Conservation (phyloP, 129 eudicot species). For the Gnaphalium uliginosum region DNA sequence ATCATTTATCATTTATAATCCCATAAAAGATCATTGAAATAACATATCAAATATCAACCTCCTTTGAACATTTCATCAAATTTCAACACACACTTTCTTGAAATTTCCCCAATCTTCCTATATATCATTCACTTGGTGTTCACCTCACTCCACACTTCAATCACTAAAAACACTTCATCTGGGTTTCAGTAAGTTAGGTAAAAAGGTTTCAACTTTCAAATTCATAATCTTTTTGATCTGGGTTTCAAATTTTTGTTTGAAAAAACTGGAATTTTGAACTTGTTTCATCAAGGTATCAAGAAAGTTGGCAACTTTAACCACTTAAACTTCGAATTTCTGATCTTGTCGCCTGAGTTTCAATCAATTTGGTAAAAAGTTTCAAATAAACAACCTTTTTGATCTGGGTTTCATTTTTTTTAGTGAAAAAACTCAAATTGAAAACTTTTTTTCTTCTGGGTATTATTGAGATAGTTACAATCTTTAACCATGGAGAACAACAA, state of each 20-base stretch:
- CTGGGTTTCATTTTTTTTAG: background rate
- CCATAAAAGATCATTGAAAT: background rate
- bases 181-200: background rate
- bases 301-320: constrained; percentile 11
- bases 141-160: constrained; percentile 10
- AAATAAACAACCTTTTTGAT: too few relatives aligned
- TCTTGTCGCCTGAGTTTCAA: too few relatives aligned
- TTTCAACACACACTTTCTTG: constrained; percentile 36
- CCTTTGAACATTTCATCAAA: constrained; percentile 18
- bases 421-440: background rate
- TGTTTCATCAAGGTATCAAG: constrained; percentile 16
- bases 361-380: too few relatives aligned
- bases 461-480: too few relatives aligned
- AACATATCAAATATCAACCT: background rate
- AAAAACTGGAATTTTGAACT: background rate
- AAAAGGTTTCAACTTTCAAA: background rate
- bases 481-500: constrained; percentile 6
- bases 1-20: background rate
- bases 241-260: background rate
- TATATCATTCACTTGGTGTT: constrained; percentile 1
- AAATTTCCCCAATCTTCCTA: constrained; percentile 43
- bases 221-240: background rate
- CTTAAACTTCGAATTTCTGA: too few relatives aligned
- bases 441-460: background rate
- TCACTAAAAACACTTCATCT: background rate